Percentiles rank a stretch among this genome's conserved stretches.
Conservation (phyloP, 148 eudicot genomes). For the Camellia lanceoleosa region DNA sequence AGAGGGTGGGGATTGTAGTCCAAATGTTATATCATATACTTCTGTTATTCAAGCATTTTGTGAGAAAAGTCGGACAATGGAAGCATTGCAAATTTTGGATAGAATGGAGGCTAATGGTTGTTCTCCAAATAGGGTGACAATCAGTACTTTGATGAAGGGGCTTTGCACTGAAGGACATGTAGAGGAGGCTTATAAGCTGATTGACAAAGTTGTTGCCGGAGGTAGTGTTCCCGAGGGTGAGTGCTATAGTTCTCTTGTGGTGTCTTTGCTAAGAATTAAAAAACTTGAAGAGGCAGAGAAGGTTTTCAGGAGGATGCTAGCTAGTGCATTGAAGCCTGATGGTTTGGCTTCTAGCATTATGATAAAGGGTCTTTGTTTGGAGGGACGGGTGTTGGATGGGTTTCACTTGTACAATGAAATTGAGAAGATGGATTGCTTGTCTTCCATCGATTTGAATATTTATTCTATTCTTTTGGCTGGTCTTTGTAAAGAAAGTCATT, state of each 20-base stretch:
- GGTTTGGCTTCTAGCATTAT: constrained; percentile 55
- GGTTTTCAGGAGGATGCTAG: constrained; percentile 61
- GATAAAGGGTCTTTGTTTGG: constrained; percentile 41
- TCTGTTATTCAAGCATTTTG: constrained; percentile 59
- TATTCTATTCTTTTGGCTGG: constrained; percentile 56
- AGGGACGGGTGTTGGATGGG: constrained; percentile 59
- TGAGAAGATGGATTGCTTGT: constrained; percentile 40
- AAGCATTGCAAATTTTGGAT: constrained; percentile 63
- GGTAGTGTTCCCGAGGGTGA: constrained; percentile 42
- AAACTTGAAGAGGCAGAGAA: constrained; percentile 57
- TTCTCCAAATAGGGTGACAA: constrained; percentile 62
- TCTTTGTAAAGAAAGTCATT: constrained; percentile 43
- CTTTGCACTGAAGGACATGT: constrained; percentile 54
- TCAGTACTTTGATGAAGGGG: constrained; percentile 55
- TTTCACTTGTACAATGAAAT: constrained; percentile 43
- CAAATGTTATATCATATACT: constrained; percentile 72
- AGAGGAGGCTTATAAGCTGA: constrained; percentile 53
- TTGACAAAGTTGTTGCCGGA: constrained; percentile 41
- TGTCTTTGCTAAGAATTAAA: constrained; percentile 41
- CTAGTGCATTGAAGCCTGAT: constrained; percentile 52
- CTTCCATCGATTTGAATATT: constrained; percentile 57
- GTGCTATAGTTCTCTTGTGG: constrained; percentile 63
- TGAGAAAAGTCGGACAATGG: constrained; percentile 46
- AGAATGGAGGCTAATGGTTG: constrained; percentile 47
- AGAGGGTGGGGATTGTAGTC: constrained; percentile 53